Evolutionary conservation across 192 early-diverging fungal genomes (phyloP).

Genomic region (Diversispora eburnea): DNA sequence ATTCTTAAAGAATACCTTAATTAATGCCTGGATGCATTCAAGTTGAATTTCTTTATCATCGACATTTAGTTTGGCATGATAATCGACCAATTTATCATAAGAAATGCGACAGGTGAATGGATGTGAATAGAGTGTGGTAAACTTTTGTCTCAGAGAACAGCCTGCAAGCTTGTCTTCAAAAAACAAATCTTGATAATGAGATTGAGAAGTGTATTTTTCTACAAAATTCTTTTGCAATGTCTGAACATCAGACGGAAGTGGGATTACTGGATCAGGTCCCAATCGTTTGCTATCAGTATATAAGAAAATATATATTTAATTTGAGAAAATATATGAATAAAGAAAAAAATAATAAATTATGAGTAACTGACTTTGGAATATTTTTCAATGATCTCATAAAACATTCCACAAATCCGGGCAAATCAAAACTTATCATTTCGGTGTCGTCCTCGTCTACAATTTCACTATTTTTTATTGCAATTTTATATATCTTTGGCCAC

Average conservation of each 20-base stretch:
- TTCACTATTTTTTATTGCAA: slow-evolving; percentile 13
- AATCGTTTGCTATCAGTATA: not conserved
- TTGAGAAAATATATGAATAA: not conserved
- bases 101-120: slow-evolving; percentile 18
- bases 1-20: slow-evolving; percentile 17
- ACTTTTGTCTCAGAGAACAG: slow-evolving; percentile 19
- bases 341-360: not conserved
- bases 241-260: slow-evolving; percentile 17
- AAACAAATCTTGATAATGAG: slow-evolving; percentile 5
- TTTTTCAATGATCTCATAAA: slow-evolving; percentile 21
- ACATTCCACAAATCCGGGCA: slow-evolving; percentile 17
- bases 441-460: slow-evolving; percentile 23
- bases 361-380: slow-evolving; percentile 11
- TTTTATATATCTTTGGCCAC: slow-evolving; percentile 29
- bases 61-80: not conserved
- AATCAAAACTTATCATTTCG: slow-evolving; percentile 29
- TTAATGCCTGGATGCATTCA: slow-evolving; percentile 28
- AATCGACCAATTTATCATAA: slow-evolving; percentile 13
- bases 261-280: slow-evolving; percentile 2
- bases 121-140: slow-evolving; percentile 13
- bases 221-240: slow-evolving; percentile 12
- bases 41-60: slow-evolving; percentile 7
- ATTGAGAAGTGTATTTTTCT: not conserved
- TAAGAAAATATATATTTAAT: not conserved
- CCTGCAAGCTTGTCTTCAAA: slow-evolving; percentile 30